phyloP scores from a whole-genome alignment of 2,329 filamentous ascomycete genomes.

The Venturiaceae sp. region DNA sequence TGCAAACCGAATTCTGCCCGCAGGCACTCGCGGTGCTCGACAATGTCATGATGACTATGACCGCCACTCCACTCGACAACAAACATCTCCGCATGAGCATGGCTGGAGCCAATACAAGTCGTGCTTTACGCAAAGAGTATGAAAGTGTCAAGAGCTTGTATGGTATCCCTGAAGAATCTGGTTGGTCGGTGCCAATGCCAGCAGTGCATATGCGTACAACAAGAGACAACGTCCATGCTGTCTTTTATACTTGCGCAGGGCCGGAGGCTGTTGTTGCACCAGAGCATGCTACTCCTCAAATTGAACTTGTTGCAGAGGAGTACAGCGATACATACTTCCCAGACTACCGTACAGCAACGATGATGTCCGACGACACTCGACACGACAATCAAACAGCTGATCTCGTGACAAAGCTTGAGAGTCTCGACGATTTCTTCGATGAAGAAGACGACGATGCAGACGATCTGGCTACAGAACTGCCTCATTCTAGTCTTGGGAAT shows the following conservation, averaged over 20 bases:
- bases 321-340: conserved; percentile 69
- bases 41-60: conserved; percentile 88
- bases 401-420: conserved; percentile 54
- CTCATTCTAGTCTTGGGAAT: not conserved
- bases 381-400: conserved; percentile 34
- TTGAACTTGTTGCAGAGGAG: conserved; percentile 89
- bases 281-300: conserved; percentile 65
- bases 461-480: conserved; percentile 14
- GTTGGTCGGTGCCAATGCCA: conserved; percentile 92
- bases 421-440: conserved; percentile 45
- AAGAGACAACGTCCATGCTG: conserved; percentile 84
- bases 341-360: conserved; percentile 72
- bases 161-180: conserved; percentile 89
- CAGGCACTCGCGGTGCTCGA: conserved; percentile 87
- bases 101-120: conserved; percentile 72
- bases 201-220: conserved; percentile 82
- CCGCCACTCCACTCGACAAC: conserved; percentile 69
- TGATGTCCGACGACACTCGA: conserved; percentile 78
- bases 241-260: conserved; percentile 82
- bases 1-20: conserved; percentile 91
- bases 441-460: conserved; percentile 34
- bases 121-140: conserved; percentile 84
- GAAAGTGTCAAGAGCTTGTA: conserved; percentile 90
- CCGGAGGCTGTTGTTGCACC: conserved; percentile 37
- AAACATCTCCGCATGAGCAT: conserved; percentile 98